Base-by-base conservation (phyloP, 2,329 filamentous ascomycete species). In the Reticulascus tulasneorum region DNA sequence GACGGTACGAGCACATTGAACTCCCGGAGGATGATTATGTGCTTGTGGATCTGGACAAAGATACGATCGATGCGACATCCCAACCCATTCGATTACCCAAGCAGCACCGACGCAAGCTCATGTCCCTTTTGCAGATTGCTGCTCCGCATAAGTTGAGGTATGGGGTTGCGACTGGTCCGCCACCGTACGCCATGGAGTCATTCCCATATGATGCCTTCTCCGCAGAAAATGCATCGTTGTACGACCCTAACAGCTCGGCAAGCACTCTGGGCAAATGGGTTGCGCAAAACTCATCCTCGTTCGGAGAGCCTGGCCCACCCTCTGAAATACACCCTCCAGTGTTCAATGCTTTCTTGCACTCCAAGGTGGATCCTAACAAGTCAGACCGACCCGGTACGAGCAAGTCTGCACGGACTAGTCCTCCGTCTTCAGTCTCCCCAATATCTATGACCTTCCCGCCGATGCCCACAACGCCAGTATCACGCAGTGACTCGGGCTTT, bases 1-100 rank as follows among this genome's bases (percentile, higher is more conserved):
- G 90, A 47, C 80, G 90, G 38, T 97, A 97, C 56, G 87, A 94
- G 50, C 79, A 79, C 38, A 77, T 89, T 29, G 83, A 89, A 49
- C 75, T 97, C 26, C 93, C 93, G 0, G 88, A 95, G 7, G 93
- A 97, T 51, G 93, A 97, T 55, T 97, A 91, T 58, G 90, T 97
- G 13, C 71, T 97, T 12, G 89, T 97, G 23, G 93, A 98, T 60
- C 70, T 98, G 33, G 93, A 98, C 60, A 81, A 85, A 57, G 86
- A 98, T 59, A 82, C 82, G 12, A 90, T 98, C 42, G 87, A 95
- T 55, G 85, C 88, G 31, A 93, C 88, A 2, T 71, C 79, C 6
- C 77, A 82, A 39, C 88, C 90, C n/a, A 75, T 78, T 29, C 73
- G 82, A 27, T 71, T 98, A 17, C 93, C 93, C 9, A 82, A 88